phyloP scores from a whole-genome alignment of 148 eudicot genomes.

The Rhododendron kiyosumense region DNA sequence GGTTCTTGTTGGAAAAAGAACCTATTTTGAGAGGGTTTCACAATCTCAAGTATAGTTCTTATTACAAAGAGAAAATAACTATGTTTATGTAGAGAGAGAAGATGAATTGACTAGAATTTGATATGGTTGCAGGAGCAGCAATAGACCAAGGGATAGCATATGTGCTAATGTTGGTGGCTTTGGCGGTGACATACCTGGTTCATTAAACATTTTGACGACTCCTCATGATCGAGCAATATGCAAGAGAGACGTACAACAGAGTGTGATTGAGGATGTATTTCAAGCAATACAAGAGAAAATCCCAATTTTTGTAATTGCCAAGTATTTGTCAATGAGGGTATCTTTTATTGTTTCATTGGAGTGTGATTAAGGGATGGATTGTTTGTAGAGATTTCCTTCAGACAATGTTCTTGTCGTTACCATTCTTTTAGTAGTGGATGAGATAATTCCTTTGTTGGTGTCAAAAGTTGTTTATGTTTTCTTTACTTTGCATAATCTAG shows the following conservation, averaged over 20 bases:
- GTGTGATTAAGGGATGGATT: background rate
- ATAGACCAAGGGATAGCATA: conserved; percentile 26
- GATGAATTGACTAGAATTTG: background rate
- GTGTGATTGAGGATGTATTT: background rate
- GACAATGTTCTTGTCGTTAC: background rate
- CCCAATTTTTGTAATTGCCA: background rate
- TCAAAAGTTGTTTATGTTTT: background rate
- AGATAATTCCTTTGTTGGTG: background rate
- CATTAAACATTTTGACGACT: conserved; percentile 1
- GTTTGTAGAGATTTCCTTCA: background rate
- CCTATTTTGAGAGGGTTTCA: background rate
- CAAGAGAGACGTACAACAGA: background rate
- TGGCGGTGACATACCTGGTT: conserved; percentile 21
- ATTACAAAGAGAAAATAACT: background rate
- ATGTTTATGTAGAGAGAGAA: background rate
- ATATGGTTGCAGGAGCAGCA: conserved; percentile 11
- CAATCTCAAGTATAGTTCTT: background rate
- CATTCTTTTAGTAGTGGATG: background rate
- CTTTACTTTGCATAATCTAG: background rate
- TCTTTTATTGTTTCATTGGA: background rate
- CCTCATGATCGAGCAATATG: background rate
- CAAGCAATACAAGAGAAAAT: background rate
- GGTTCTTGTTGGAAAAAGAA: background rate
- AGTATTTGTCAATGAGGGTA: background rate
- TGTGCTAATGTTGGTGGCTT: conserved; percentile 22